Evolutionary conservation across 1,284 basidiomycete genomes (phyloP).

Genomic region (Trichosporon sp.): DNA sequence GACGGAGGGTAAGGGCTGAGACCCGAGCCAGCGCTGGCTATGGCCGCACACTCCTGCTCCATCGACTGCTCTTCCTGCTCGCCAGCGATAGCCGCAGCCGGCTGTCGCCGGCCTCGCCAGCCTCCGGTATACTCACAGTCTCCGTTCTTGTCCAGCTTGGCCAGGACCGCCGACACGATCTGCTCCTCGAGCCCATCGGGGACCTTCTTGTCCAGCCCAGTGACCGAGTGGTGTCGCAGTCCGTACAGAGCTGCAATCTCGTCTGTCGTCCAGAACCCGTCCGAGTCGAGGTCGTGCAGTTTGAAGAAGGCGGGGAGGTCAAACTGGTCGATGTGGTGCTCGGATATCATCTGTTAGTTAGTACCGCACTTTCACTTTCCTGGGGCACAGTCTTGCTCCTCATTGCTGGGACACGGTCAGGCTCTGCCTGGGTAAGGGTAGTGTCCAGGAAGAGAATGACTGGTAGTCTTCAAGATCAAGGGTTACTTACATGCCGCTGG

Average conservation of each 20-base stretch:
- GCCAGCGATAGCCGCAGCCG: not conserved
- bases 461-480: not conserved
- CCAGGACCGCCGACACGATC: slow-evolving; percentile 71
- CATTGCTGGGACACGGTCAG: no score
- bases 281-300: slow-evolving; percentile 84
- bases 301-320: slow-evolving; percentile 48
- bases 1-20: no score
- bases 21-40: no score
- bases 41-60: no score
- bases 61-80: no score
- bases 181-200: slow-evolving; percentile 56
- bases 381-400: no score
- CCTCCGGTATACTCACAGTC: slow-evolving; percentile 54
- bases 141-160: slow-evolving; percentile 66
- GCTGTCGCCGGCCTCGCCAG: no score
- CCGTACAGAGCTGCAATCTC: slow-evolving; percentile 90
- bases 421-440: no score
- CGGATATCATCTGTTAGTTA: slow-evolving; percentile 41
- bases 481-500: slow-evolving; percentile 54
- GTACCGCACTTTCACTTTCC: no score
- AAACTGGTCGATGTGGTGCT: slow-evolving; percentile 48
- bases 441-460: no score
- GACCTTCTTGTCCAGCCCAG: slow-evolving; percentile 72
- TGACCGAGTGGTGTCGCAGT: slow-evolving; percentile 88
- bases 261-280: slow-evolving; percentile 64